Evolutionary conservation across 371 early-diverging fungal species (phyloP), one percentile per base, ranked within the genome.

Genomic region (Mucor indicus): DNA sequence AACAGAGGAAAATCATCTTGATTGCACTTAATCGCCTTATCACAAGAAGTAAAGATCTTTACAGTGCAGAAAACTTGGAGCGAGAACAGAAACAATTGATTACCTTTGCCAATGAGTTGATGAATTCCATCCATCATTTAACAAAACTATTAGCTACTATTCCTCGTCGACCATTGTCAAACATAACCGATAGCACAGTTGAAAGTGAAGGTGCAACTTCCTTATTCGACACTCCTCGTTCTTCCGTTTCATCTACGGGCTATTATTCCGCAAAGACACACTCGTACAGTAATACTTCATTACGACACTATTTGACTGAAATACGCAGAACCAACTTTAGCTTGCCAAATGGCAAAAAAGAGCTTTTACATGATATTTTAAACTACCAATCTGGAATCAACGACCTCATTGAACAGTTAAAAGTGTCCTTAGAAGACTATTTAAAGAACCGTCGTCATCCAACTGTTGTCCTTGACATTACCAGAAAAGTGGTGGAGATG

Each of bases 401-500:
- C 22, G 64, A 60, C 3, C 48, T 72, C 1, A 59, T 69, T 38
- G 27, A 24, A 8, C 30, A 27, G 7, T 33, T 72, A 2, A 12
- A 59, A 9, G 23, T 53, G 2, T 59, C 67, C 9, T 37, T 72
- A 13, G 67, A 65, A 38, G 43, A 37, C 17, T 72, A 59, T 22
- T 38, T 72, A 13, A 35, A 30, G 2, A 45, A 38, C 29, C 46
- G 58, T 29, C 61, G 60, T 11, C 45, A 56, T 1, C 66, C 66
- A 5, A 67, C 61, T 4, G 66, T 69, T n/a, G 58, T 72, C 57
- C 39, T 69, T 8, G 77, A 76, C 24, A 69, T 57, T 9, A 69
- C 76, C 6, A 55, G 72, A 10, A 67, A 69, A 44, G 64, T 60
- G 10, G 69, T 75, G 0, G 72, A 72, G n/a, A 55, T 70, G 6